A percentile compares a stretch with the other conserved stretches of the same genome.
phyloP scores from a whole-genome alignment of 1,284 basidiomycete species.

The Peniophora sp. region DNA sequence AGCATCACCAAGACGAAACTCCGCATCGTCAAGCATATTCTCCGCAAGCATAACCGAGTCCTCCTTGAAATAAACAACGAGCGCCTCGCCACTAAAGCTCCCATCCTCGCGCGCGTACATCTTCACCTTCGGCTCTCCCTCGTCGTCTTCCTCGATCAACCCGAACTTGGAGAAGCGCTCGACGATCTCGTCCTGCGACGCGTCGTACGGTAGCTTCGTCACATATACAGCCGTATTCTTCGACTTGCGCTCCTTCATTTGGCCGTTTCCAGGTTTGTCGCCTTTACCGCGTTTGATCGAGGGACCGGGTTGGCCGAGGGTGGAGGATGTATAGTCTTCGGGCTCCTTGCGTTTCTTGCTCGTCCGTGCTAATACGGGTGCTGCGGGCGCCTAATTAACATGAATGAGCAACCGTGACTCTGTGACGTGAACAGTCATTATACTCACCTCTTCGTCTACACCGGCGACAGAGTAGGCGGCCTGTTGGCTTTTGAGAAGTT shows the following conservation, averaged over 20 bases:
- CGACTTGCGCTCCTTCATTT: conserved; percentile 44
- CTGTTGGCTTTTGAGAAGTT: conserved; percentile 79
- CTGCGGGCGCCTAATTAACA: conserved; percentile 64
- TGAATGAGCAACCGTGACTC: conserved; percentile 2
- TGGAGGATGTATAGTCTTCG: conserved; percentile 66
- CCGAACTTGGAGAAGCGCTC: conserved; percentile 87
- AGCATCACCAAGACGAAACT: conserved; percentile 77
- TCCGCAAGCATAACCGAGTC: conserved; percentile 87
- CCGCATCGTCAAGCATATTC: conserved; percentile 87
- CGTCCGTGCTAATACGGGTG: conserved; percentile 70
- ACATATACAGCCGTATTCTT: conserved; percentile 95
- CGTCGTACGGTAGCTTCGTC: conserved; percentile 75
- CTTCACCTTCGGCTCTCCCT: conserved; percentile 85
- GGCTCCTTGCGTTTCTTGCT: conserved; percentile 79
- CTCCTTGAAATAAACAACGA: conserved; percentile 97
- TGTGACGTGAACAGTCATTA: conserved; percentile 18
- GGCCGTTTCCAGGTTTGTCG: conserved; percentile 33
- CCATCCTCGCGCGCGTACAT: conserved; percentile 88
- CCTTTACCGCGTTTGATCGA: conserved; percentile 62
- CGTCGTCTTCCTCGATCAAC: conserved; percentile 86
- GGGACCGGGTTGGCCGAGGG: conserved; percentile 34
- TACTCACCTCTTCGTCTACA: conserved; percentile 78
- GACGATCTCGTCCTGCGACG: conserved; percentile 70
- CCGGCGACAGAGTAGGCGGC: conserved; percentile 86
- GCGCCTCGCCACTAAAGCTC: conserved; percentile 90